A percentile compares a stretch with the other conserved stretches of the same genome.
Evolutionary conservation across 345 rosid genomes (phyloP).

Genomic region (Boechera divaricarpa): DNA sequence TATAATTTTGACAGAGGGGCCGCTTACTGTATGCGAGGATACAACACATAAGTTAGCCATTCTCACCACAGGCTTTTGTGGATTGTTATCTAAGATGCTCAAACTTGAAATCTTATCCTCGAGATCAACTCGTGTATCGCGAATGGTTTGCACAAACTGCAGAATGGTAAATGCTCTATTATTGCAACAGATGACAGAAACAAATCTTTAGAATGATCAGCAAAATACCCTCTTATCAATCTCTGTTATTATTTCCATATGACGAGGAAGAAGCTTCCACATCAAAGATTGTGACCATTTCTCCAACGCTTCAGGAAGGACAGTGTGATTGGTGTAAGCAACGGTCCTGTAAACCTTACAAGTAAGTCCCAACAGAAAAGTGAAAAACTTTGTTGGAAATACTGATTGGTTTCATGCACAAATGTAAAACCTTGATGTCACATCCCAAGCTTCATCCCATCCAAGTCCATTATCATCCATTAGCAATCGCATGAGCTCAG

Average conservation of each 20-base stretch:
- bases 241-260: slow-evolving; percentile 96
- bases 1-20: background rate
- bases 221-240: slow-evolving; percentile 80
- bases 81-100: slow-evolving; percentile 82
- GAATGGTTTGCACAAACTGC: slow-evolving; percentile 78
- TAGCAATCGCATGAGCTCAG: slow-evolving; percentile 90
- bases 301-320: slow-evolving; percentile 98
- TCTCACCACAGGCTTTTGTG: slow-evolving; percentile 88
- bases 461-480: slow-evolving; percentile 95
- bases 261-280: slow-evolving; percentile 99
- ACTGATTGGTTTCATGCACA: slow-evolving; percentile 21
- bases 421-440: slow-evolving; percentile 63
- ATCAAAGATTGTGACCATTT: slow-evolving; percentile 93
- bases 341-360: slow-evolving; percentile 61
- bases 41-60: slow-evolving; percentile 98
- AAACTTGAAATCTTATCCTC: slow-evolving; percentile 80
- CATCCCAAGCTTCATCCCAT: slow-evolving; percentile 99
- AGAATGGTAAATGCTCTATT: slow-evolving; percentile 27
- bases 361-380: slow-evolving; percentile 27
- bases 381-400: background rate
- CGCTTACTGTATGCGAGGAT: slow-evolving; percentile 80
- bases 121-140: slow-evolving; percentile 61
- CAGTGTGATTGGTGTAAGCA: slow-evolving; percentile 98
- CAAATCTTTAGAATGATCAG: slow-evolving; percentile 10
- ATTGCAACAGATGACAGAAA: slow-evolving; percentile 28